phyloP scores from a whole-genome alignment of 1,284 basidiomycete genomes.

The Sanghuangporus sanghuang region DNA sequence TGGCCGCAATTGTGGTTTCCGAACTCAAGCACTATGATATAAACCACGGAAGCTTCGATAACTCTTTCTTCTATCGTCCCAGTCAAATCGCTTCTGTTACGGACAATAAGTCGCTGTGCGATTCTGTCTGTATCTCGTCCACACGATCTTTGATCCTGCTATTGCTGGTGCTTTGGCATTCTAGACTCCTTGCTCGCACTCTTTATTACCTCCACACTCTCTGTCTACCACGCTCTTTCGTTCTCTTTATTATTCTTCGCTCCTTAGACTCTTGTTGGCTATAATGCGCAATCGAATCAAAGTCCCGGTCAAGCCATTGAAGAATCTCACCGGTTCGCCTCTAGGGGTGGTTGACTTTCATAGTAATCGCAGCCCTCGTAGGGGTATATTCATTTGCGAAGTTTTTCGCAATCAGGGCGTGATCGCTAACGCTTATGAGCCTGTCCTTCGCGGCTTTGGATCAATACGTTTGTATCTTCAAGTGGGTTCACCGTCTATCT shows the following conservation, averaged over 20 bases:
- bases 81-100: background rate
- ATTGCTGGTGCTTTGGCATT: background rate
- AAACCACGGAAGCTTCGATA: background rate
- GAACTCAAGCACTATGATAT: background rate
- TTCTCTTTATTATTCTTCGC: background rate
- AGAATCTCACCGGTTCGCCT: no score
- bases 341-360: no score
- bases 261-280: background rate
- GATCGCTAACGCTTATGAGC: background rate
- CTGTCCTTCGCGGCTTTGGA: background rate
- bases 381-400: background rate
- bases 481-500: background rate
- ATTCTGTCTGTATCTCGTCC: background rate
- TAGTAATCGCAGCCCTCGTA: background rate
- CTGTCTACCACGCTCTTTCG: background rate
- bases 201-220: background rate
- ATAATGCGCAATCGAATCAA: background rate
- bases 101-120: slow-evolving; percentile 12
- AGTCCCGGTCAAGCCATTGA: background rate
- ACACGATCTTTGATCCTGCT: background rate
- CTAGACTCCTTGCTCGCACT: background rate
- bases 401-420: background rate
- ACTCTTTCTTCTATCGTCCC: background rate
- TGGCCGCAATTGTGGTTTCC: no score
- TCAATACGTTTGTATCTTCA: background rate